Percentiles rank a stretch among this genome's conserved stretches.
phyloP scores from a whole-genome alignment of 2,329 filamentous ascomycete genomes.

The Colletotrichum neosansevieriae region DNA sequence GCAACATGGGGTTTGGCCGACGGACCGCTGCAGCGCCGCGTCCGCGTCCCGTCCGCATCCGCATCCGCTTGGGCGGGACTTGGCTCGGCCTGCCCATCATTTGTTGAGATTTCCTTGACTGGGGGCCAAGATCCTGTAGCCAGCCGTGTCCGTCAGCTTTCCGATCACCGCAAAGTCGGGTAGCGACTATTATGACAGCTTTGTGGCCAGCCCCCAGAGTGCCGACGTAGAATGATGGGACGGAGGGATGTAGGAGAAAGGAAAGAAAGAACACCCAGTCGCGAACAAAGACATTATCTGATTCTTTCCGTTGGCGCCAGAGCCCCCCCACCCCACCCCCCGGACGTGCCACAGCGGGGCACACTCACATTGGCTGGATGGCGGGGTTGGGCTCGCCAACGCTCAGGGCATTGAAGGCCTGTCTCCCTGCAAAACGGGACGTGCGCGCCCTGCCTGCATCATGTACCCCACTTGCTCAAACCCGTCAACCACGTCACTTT shows the following conservation, averaged over 20 bases:
- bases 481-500: constrained; percentile 34
- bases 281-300: neutral
- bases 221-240: no score
- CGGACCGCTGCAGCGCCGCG: neutral
- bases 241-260: no score
- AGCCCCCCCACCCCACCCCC: no score
- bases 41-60: neutral
- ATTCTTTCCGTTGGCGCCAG: constrained; percentile 2
- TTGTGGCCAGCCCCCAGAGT: no score
- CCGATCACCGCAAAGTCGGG: neutral
- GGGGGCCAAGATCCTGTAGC: neutral
- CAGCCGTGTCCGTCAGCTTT: neutral
- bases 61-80: neutral
- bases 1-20: neutral
- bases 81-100: neutral
- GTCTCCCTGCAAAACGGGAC: constrained; percentile 25
- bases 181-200: neutral
- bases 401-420: constrained; percentile 25
- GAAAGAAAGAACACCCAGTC: neutral
- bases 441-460: constrained; percentile 29
- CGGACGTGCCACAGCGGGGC: constrained; percentile 11
- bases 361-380: constrained; percentile 6
- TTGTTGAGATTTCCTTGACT: constrained; percentile 10
- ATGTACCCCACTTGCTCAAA: constrained; percentile 32
- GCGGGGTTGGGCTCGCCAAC: constrained; percentile 34